These are phyloP conservation scores for Colletotrichum destructivum DNA, from an alignment of 2,329 filamentous ascomycete species.

Conservation along the genomic window DNA sequence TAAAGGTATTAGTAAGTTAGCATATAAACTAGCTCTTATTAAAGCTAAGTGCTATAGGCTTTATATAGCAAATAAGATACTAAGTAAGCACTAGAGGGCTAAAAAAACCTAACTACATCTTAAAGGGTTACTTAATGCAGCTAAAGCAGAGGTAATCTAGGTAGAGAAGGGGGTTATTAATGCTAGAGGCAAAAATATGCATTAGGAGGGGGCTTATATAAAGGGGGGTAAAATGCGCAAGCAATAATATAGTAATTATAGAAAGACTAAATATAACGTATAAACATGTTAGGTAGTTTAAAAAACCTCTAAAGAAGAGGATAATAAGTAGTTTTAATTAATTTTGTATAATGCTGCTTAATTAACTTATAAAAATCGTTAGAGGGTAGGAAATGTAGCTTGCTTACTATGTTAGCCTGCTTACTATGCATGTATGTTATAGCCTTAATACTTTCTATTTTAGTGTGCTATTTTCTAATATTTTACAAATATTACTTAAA, in stretches of 20 bases:
- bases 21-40: neutral
- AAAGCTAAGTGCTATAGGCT: no score
- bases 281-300: slow-evolving; percentile 7
- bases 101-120: neutral
- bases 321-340: slow-evolving; percentile 6
- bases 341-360: neutral
- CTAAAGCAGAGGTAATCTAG: neutral
- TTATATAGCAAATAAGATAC: neutral
- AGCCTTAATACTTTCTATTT: no score
- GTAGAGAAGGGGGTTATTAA: neutral
- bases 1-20: neutral
- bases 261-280: neutral
- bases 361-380: neutral
- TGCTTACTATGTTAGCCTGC: neutral
- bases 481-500: no score
- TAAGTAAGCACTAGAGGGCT: neutral
- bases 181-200: neutral
- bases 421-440: no score
- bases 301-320: neutral
- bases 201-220: neutral
- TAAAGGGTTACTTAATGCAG: neutral
- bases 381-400: neutral
- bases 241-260: neutral
- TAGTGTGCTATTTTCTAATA: no score
- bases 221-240: neutral